Base-by-base conservation (phyloP, 768 basidiomycete genomes). In the Panaeolus cyanescens region DNA sequence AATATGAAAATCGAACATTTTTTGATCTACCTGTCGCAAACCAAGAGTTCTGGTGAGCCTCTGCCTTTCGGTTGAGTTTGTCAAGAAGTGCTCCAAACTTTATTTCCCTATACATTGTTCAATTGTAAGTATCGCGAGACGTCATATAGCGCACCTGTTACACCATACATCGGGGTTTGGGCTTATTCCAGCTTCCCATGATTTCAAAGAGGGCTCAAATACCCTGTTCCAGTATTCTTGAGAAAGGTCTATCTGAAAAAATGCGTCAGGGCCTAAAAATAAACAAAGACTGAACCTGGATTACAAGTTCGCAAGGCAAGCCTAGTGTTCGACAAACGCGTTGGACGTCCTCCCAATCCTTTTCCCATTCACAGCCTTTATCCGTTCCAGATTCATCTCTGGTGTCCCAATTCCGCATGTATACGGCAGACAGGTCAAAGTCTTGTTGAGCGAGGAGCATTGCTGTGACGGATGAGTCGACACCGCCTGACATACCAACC, bases 351-450 rank as follows among this genome's bases (percentile, higher is more conserved):
- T 90, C 85, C 91, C 92, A 97, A 68, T 98, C 96, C 61, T 87
- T 90, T 75, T 98, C 90, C 96, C 96, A 99, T 72, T 95, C 93
- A 67, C 96, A 99, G 3, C 92, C 91, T n/a, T 79, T 80, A 68
- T 91, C 91, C 0, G 87, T 83, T 17, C 85, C 89, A 25, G 81
- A 85, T 74, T 95, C 93, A 68, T 95, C 92, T 37, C 89, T 81
- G 2, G 89, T 90, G 67, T 94, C 92, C 96, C 96, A 99, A 62
- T 99, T 98, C 20, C 93, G 85, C 96, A 99, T 99, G 73, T 90
- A 98, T 1, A 97, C 83, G 10, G 93, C 93, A 37, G 91, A 90
- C 1, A 96, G 80, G 68, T 95, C 87, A 64, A 87, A 91, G 62
- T 91, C 89, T 90, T 94, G 75, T 42, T 89, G 82, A 13, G 88